Percentiles rank a stretch among this genome's conserved stretches.
These are phyloP conservation scores for Picea abies DNA, from an alignment of 83 land plant species.

Conservation along the genomic window DNA sequence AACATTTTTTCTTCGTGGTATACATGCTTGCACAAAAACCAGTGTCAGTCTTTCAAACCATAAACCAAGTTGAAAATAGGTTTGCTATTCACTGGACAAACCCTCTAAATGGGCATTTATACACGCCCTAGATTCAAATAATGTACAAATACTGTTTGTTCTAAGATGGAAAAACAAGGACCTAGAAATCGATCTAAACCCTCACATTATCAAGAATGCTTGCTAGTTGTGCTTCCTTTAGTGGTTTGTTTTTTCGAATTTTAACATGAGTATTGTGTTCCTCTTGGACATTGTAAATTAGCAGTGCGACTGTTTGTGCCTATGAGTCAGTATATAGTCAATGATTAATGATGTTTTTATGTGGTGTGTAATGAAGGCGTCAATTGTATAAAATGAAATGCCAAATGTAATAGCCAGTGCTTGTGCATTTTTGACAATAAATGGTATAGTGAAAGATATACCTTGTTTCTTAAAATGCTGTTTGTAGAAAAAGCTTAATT, in stretches of 20 bases:
- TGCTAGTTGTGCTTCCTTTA: not conserved
- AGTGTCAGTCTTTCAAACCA: not conserved
- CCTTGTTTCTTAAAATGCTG: not conserved
- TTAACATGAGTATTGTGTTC: not conserved
- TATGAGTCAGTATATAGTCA: not conserved
- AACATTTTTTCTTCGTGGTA: slow-evolving; percentile 1
- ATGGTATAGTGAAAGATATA: not conserved
- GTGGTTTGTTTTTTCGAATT: not conserved
- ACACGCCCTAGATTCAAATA: not conserved
- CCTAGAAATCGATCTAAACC: not conserved
- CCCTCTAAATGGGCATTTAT: not conserved
- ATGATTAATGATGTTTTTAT: slow-evolving; percentile 3
- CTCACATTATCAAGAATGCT: not conserved
- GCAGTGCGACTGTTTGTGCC: not conserved
- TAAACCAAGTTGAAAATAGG: not conserved
- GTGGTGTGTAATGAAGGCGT: not conserved
- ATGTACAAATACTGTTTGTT: not conserved
- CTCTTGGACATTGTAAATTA: not conserved
- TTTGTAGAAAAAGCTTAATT: not conserved
- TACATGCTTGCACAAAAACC: slow-evolving; percentile 6
- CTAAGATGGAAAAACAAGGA: not conserved
- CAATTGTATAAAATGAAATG: not conserved
- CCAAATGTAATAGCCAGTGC: not conserved
- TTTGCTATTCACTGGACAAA: not conserved
- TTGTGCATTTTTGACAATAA: not conserved